Base-by-base conservation (phyloP, 2,329 filamentous ascomycete species). In the Balansia obtecta region DNA sequence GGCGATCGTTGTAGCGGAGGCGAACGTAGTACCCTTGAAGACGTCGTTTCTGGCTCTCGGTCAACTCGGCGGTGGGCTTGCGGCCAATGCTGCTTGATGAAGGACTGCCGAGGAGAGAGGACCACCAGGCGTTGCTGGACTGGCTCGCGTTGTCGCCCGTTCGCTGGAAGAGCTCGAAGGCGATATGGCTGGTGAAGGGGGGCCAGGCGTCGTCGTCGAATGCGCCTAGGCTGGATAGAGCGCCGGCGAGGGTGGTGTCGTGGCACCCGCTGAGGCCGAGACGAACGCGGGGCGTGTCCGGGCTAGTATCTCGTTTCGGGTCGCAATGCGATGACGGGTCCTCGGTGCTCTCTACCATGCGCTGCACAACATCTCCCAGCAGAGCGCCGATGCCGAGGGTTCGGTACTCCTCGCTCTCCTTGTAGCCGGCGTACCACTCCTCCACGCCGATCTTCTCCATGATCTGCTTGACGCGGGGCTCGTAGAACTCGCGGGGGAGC, bases 381-480 rank as follows among this genome's bases (percentile, higher is more conserved):
- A 97, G 72, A 11, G 77, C 79, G 30, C 93, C 93, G 54, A 96
- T 93, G 3, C 91, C 93, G 2, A 97, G 74, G 56, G 77, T 80
- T n/a, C 91, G 84, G 68, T 95, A 97, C 66, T 97, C 93, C 41
- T 71, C 70, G 53, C 81, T 89, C 67, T 96, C 90, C 51, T 76
- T 76, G 65, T 94, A 97, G 2, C 93, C 91, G 18, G 79, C 72
- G 65, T 85, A 97, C 93, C 93, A 97, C 68, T 97, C 93, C 60
- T 98, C 90, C 0, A 90, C 82, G 30, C 78, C 81, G 52, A 96
- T 83, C 63, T 81, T 85, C 51, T 83, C 72, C 51, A 93, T 79
- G 53, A 89, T 85, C 3, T 74, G 73, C 46, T 80, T 75, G 4
- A 77, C 80, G 61, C 83, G 84, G 16, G 75, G 63, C 61, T 96